phyloP scores from a whole-genome alignment of 2,329 filamentous ascomycete species.

The Cladophialophora yegresii region DNA sequence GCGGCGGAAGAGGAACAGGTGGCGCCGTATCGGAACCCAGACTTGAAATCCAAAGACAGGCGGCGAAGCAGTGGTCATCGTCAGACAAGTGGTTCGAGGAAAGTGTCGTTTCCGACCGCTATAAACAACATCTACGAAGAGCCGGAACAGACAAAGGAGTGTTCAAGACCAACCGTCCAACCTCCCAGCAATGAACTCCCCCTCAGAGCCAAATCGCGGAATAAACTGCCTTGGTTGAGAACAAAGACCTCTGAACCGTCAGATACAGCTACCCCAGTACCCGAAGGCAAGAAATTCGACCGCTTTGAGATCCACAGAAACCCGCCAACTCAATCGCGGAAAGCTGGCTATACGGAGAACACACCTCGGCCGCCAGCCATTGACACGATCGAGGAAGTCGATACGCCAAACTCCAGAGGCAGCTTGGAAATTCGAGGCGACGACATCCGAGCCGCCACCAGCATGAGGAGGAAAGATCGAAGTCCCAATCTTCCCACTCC shows the following conservation, averaged over 20 bases:
- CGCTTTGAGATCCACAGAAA: slow-evolving; percentile 80
- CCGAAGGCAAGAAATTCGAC: slow-evolving; percentile 51
- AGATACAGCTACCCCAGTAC: slow-evolving; percentile 31
- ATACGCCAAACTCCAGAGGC: slow-evolving; percentile 64
- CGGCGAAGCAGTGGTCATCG: slow-evolving; percentile 36
- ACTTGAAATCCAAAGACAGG: slow-evolving; percentile 37
- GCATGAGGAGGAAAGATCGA: slow-evolving; percentile 82
- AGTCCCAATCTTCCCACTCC: slow-evolving; percentile 85
- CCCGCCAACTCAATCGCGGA: slow-evolving; percentile 77
- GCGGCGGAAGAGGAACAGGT: slow-evolving; percentile 53
- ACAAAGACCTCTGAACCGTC: slow-evolving; percentile 47
- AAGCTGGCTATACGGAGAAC: slow-evolving; percentile 77
- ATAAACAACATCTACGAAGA: slow-evolving; percentile 80
- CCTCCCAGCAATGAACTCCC: slow-evolving; percentile 46
- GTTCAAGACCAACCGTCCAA: slow-evolving; percentile 1
- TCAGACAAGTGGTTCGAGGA: slow-evolving; percentile 46
- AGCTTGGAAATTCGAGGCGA: slow-evolving; percentile 81
- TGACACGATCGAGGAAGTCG: slow-evolving; percentile 38
- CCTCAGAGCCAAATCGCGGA: slow-evolving; percentile 63
- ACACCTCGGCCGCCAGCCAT: slow-evolving; percentile 38
- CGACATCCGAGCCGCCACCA: slow-evolving; percentile 87
- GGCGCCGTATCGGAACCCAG: slow-evolving; percentile 50
- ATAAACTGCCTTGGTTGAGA: slow-evolving; percentile 56
- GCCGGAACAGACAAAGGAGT: slow-evolving; percentile 56
- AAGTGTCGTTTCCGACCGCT: slow-evolving; percentile 60